These are phyloP conservation scores for Globisporangium megalacanthum DNA, from an alignment of 352 stramenopile genomes.

Conservation along the genomic window DNA sequence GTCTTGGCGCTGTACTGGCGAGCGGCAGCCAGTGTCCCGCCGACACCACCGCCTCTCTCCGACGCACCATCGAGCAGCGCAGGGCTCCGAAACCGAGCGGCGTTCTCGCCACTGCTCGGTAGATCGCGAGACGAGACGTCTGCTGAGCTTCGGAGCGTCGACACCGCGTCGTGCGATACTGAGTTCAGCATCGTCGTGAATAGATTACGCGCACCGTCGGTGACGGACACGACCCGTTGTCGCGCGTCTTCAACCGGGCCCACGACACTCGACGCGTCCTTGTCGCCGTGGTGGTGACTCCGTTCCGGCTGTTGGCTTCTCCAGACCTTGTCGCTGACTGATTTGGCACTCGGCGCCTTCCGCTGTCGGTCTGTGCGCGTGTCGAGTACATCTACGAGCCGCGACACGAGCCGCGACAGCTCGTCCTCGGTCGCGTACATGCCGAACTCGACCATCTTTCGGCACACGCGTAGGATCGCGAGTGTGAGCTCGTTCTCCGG, in stretches of 20 bases:
- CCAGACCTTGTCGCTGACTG: slow-evolving; percentile 1
- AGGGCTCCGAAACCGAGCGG: slow-evolving; percentile 24
- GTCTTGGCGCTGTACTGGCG: slow-evolving; percentile 22
- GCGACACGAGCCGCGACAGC: slow-evolving; percentile 21
- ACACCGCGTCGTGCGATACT: slow-evolving; percentile 5
- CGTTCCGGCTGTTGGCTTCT: background rate
- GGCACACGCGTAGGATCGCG: slow-evolving; percentile 39
- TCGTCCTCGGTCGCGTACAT: slow-evolving; percentile 52
- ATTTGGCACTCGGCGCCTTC: background rate
- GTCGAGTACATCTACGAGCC: slow-evolving; percentile 30
- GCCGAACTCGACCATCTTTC: slow-evolving; percentile 62
- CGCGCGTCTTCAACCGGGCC: background rate
- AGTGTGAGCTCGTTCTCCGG: slow-evolving; percentile 63
- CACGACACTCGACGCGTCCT: background rate
- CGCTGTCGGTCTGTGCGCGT: slow-evolving; percentile 39
- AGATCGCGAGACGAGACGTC: background rate
- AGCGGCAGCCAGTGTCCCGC: slow-evolving; percentile 9
- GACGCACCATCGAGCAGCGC: slow-evolving; percentile 26
- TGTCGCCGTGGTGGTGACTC: background rate
- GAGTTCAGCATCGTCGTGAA: slow-evolving; percentile 25
- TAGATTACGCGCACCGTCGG: slow-evolving; percentile 16
- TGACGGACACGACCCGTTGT: slow-evolving; percentile 13
- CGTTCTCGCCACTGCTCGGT: background rate
- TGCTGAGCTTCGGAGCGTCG: background rate
- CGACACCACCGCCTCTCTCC: background rate